Base-by-base conservation (phyloP, 345 rosid genomes). In the Brassica juncea region DNA sequence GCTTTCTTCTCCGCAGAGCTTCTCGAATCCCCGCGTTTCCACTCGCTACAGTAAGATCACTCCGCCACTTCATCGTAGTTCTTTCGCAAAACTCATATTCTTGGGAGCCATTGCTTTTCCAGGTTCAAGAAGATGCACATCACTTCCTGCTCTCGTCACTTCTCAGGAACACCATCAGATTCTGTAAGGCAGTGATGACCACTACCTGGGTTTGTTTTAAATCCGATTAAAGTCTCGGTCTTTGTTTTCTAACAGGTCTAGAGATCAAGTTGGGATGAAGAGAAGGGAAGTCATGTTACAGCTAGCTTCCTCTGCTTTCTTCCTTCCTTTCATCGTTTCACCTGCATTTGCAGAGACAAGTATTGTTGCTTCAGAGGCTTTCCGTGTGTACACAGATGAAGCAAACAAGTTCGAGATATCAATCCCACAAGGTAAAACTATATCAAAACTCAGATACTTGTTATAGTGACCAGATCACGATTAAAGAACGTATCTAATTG, bases 401-500 rank as follows among this genome's bases (percentile, higher is more conserved):
- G 85, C 21, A 35, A 94, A 94, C 87, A 94, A 89, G 83, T 94
- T 89, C 83, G 85, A 90, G 83, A 89, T 92, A 73, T 83, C 88
- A 11, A 88, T 94, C 71, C 98, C 99, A 15, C 88, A 83, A 86
- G 97, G 99, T 87, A 47, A 9, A 28, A 28, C 31, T 28, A 28
- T 28, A 28, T 47, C 73, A 76, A 52, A 47, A 30, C 16, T 70
- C 12, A 10, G 3, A 59, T 11, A 14, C 54, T 59, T n/a, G n/a
- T n/a, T n/a, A n/a, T 65, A 31, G 37, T 70, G 75, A 23, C 5
- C n/a, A n/a, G n/a, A n/a, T n/a, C n/a, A n/a, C n/a, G n/a, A n/a
- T n/a, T n/a, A n/a, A n/a, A n/a, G n/a, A n/a, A 11, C 47, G 47
- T 10, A 74, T 64, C 54, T n/a, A 14, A 60, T n/a, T 71, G 73